phyloP scores from a whole-genome alignment of 352 stramenopile genomes.

The Pythium chondricola region DNA sequence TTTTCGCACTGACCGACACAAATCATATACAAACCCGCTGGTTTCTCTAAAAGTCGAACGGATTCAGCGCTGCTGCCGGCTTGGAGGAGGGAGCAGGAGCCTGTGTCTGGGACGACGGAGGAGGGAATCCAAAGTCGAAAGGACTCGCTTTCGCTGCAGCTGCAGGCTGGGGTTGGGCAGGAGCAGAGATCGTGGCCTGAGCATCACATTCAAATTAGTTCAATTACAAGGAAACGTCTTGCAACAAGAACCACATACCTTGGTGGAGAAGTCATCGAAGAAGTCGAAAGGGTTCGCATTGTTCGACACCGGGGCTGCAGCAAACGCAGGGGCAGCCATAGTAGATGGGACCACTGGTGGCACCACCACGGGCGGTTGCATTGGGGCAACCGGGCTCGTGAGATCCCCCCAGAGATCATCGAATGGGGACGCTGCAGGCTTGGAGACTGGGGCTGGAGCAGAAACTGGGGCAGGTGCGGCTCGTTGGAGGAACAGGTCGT shows the following conservation, averaged over 20 bases:
- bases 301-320: neutral
- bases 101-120: conserved; percentile 5
- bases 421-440: conserved; percentile 8
- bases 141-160: conserved; percentile 9
- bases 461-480: neutral
- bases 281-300: conserved; percentile 25
- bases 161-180: neutral
- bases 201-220: neutral
- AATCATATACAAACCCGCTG: too few relatives aligned
- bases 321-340: neutral
- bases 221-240: neutral
- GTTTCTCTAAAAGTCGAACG: conserved; percentile 29
- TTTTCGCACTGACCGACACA: too few relatives aligned
- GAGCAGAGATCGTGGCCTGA: conserved; percentile 14
- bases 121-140: conserved; percentile 17
- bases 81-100: conserved; percentile 2
- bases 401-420: conserved; percentile 13
- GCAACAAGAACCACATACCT: conserved; percentile 12
- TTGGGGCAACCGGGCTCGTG: neutral
- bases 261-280: conserved; percentile 20
- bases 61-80: conserved; percentile 18
- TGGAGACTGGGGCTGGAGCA: neutral
- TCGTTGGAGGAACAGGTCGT: conserved; percentile 4
- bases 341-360: neutral
- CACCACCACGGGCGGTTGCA: neutral